Evolutionary conservation across 2,329 filamentous ascomycete genomes (phyloP), one percentile per base, ranked within the genome.

Genomic region (Saccharata proteae): DNA sequence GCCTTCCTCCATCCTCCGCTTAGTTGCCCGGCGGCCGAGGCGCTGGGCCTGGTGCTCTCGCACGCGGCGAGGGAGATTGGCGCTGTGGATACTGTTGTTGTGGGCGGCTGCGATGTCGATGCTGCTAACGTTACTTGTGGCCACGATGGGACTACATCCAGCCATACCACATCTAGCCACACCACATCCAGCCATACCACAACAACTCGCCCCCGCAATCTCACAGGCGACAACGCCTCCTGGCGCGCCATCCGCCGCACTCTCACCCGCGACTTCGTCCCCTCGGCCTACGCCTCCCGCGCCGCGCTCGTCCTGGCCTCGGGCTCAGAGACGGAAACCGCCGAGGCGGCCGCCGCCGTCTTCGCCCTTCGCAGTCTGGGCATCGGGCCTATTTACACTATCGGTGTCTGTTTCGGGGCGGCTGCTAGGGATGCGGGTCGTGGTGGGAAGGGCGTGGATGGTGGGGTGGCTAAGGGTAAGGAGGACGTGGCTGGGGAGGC

Each of bases 161-260:
- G 8, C 20, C 20, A n/a, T n/a, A 22, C 8, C 20, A 8, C 20
- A 8, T 8, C 69, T 88, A 23, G 61, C n/a, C n/a, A n/a, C n/a
- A n/a, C n/a, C n/a, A n/a, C n/a, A n/a, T n/a, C n/a, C n/a, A n/a
- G n/a, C n/a, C n/a, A n/a, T n/a, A n/a, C n/a, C n/a, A n/a, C n/a
- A n/a, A n/a, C n/a, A n/a, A n/a, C n/a, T n/a, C n/a, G n/a, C n/a
- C n/a, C n/a, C n/a, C n/a, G n/a, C n/a, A n/a, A n/a, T n/a, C n/a
- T n/a, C n/a, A n/a, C 86, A 11, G 79, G 84, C 27, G 82, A 90
- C 45, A 92, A 92, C 43, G 79, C 81, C 8, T 75, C 76, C 10
- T 90, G 83, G 81, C 84, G 83, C 52, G 83, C 82, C 2, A 88
- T 92, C 35, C 67, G 84, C 28, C 79, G 80, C 31, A 85, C 82